Base-by-base conservation (phyloP, 2,329 filamentous ascomycete species). In the Sporothrix mexicana region DNA sequence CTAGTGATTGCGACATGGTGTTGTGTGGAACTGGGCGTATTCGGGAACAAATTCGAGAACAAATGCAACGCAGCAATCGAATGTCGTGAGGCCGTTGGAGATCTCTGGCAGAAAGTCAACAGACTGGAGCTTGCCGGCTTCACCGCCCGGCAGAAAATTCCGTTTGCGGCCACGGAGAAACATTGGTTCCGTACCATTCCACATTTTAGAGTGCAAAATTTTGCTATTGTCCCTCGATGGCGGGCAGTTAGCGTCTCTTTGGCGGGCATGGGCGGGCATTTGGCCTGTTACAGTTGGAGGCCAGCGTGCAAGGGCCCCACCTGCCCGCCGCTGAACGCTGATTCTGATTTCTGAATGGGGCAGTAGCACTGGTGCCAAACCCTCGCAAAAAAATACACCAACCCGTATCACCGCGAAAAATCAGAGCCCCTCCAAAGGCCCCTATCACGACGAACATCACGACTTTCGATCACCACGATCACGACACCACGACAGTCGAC, bases 71-170 rank as follows among this genome's bases (percentile, higher is more conserved):
- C 9, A 20, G 10, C n/a, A 30, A 30, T 25, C 55, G 20, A 8
- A 59, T 12, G 17, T 61, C 13, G 30, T 13, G 10, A 13, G 20
- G 55, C 20, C 59, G 30, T 51, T 30, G 43, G 30, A 49, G 47
- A 57, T 15, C 53, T 36, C 3, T 36, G 3, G 30, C 30, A 30
- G 17, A 57, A 49, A 49, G 66, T 70, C 20, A 13, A 45, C 45
- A 57, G 23, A 30, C 43, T 30, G 30, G 36, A 61, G 45, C 30
- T 69, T 64, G 55, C 30, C 20, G 43, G 4, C 10, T n/a, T 72
- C 69, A 76, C 75, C 75, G 75, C 75, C 73, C 70, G 75, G 75
- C 75, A 76, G 73, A 76, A 75, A 71, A 71, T 64, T 43, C 53
- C 67, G 61, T 12, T 51, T 30, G 23, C 51, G 62, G 70, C 45